These are phyloP conservation scores for Phaeomoniella chlamydospora DNA, from an alignment of 2,329 filamentous ascomycete genomes.

Conservation along the genomic window DNA sequence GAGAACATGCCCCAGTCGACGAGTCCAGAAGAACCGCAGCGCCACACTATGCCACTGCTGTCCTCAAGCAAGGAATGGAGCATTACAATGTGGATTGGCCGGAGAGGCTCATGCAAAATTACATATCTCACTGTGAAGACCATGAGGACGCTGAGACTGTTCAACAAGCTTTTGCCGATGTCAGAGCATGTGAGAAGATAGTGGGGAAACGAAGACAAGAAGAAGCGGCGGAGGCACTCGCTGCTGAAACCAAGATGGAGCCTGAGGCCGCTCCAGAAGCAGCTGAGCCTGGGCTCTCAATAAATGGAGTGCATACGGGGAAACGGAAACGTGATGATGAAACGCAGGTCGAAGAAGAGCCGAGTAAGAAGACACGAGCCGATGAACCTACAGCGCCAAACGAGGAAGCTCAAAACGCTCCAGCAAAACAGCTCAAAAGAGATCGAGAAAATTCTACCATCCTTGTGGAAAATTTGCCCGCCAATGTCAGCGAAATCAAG, in stretches of 20 bases:
- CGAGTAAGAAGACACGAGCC: constrained; percentile 52
- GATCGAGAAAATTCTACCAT: constrained; percentile 86
- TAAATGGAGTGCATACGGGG: constrained; percentile 13
- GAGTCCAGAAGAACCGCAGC: constrained; percentile 43
- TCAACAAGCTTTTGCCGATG: constrained; percentile 57
- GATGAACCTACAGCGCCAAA: constrained; percentile 19
- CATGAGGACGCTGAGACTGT: constrained; percentile 69
- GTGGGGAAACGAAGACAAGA: constrained; percentile 50
- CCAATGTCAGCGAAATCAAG: constrained; percentile 52
- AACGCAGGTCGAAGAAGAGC: constrained; percentile 33
- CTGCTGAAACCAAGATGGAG: constrained; percentile 11
- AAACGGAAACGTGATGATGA: constrained; percentile 66
- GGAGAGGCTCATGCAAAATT: constrained; percentile 31
- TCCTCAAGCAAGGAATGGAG: constrained; percentile 57
- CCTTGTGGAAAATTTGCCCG: constrained; percentile 63
- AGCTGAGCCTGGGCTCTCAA: constrained; percentile 9
- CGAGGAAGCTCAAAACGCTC: constrained; percentile 20
- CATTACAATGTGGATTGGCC: constrained; percentile 34
- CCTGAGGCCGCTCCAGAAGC: constrained; percentile 11
- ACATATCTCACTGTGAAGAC: constrained; percentile 56
- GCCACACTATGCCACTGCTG: constrained; percentile 60
- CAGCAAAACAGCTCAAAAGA: constrained; percentile 42
- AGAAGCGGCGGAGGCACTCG: constrained; percentile 38
- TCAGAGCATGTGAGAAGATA: constrained; percentile 52
- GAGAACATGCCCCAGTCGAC: constrained; percentile 33